phyloP scores from a whole-genome alignment of 768 basidiomycete genomes.

The Naganishia randhawae region DNA sequence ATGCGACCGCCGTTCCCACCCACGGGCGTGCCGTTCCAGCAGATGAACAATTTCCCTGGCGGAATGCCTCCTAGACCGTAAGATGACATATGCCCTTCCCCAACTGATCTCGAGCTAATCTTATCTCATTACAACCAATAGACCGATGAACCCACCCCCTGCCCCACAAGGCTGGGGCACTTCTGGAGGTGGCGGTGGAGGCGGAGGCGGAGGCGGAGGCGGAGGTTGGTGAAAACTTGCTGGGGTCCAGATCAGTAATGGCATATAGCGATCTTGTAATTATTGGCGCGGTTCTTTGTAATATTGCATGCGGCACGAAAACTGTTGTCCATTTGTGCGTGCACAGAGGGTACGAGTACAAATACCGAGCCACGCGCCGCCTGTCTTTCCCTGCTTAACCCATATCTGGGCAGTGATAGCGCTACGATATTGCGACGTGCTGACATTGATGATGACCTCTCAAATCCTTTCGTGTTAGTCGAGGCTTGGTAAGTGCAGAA shows the following conservation, averaged over 20 bases:
- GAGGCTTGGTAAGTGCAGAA: too few species aligned
- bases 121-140: background rate
- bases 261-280: background rate
- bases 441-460: too few species aligned
- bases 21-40: constrained; percentile 1
- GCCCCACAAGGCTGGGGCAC: background rate
- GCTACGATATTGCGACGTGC: too few species aligned
- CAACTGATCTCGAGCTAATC: background rate
- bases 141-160: background rate
- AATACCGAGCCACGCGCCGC: too few species aligned
- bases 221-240: background rate
- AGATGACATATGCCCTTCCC: background rate
- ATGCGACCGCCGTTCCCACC: constrained; percentile 14
- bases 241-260: background rate
- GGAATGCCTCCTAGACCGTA: constrained; percentile 14
- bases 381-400: too few species aligned
- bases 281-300: background rate
- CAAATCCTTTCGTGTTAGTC: too few species aligned
- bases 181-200: too few species aligned
- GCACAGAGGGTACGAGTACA: too few species aligned
- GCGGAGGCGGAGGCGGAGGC: too few species aligned
- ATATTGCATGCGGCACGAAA: background rate
- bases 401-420: too few species aligned
- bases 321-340: background rate
- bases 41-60: background rate